Conservation (phyloP, 768 basidiomycete genomes). For the Pulveroboletus sp. region DNA sequence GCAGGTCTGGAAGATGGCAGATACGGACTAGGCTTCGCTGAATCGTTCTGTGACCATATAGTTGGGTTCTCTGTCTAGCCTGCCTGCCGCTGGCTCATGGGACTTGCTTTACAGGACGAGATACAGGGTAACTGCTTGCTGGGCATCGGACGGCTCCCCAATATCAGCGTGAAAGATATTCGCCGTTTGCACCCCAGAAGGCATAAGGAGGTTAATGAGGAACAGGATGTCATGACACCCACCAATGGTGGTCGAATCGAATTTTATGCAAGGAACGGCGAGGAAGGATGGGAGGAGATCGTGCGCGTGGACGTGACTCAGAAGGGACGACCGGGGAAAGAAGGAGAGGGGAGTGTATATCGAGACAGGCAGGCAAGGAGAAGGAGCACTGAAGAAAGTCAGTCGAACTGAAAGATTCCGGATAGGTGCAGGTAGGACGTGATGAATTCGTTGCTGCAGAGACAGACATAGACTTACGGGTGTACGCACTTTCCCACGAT, state of each 20-base stretch:
- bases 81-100: neutral
- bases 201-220: neutral
- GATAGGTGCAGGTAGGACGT: no score
- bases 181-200: neutral
- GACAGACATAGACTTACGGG: no score
- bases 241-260: neutral
- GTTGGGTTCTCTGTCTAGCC: neutral
- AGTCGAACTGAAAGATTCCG: neutral
- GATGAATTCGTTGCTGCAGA: no score
- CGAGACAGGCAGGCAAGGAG: neutral
- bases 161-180: neutral
- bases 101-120: neutral
- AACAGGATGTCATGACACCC: neutral
- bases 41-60: neutral
- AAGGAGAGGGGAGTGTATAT: neutral
- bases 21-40: neutral
- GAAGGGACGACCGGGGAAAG: neutral
- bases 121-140: neutral
- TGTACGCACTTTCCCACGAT: no score
- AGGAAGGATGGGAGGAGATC: neutral
- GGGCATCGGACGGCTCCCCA: neutral
- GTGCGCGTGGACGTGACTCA: neutral
- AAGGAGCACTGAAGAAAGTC: neutral
- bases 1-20: conserved; percentile 7
- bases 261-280: neutral